phyloP scores from a whole-genome alignment of 176 grass and related monocot genomes.

The Areca catechu region DNA sequence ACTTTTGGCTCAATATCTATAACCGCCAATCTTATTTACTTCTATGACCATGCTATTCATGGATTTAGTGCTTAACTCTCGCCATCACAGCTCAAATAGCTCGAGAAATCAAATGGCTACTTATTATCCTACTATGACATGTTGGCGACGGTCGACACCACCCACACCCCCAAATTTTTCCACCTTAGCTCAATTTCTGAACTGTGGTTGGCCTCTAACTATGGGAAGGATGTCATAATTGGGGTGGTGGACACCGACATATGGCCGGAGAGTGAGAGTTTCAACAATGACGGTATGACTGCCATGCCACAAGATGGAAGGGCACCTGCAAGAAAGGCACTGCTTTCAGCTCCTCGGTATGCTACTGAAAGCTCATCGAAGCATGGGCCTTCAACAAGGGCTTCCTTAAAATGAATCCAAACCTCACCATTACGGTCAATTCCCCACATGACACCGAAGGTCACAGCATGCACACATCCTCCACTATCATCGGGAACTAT shows the following conservation, averaged over 20 bases:
- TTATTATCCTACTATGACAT: conserved; percentile 52
- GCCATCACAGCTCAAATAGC: conserved; percentile 16
- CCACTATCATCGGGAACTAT: conserved; percentile 43
- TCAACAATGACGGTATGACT: conserved; percentile 37
- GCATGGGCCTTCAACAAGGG: conserved; percentile 69
- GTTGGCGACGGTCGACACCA: conserved; percentile 42
- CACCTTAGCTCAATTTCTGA: conserved; percentile 16
- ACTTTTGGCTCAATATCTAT: not conserved
- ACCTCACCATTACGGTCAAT: conserved; percentile 35
- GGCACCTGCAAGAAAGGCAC: conserved; percentile 50
- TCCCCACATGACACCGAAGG: conserved; percentile 57
- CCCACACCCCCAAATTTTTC: conserved; percentile 73
- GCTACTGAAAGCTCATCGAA: conserved; percentile 80
- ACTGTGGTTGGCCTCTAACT: conserved; percentile 28
- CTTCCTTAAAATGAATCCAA: conserved; percentile 13
- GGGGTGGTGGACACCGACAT: conserved; percentile 64
- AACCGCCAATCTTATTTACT: conserved; percentile 26
- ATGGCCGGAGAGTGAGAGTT: conserved; percentile 88
- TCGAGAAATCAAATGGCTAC: conserved; percentile 38
- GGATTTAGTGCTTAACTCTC: conserved; percentile 50
- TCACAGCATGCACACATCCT: conserved; percentile 88
- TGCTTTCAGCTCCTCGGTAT: conserved; percentile 39
- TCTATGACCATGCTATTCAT: conserved; percentile 57
- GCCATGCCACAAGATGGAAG: conserved; percentile 49
- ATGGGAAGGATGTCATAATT: conserved; percentile 64